phyloP scores from a whole-genome alignment of 306 rosid species.

The Cucurbita argyrosperma region DNA sequence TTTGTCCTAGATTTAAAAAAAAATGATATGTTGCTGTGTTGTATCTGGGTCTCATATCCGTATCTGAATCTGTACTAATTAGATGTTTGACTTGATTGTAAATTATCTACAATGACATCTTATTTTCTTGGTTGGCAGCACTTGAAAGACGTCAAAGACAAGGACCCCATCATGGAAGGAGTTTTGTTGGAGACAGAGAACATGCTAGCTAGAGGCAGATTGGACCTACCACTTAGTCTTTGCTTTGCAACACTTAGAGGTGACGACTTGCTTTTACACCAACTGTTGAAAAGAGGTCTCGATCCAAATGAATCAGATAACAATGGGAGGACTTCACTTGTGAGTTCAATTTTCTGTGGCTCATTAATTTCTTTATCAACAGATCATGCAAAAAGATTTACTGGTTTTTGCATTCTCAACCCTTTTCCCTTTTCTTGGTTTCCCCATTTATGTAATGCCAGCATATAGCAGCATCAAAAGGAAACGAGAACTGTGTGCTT shows the following conservation, averaged over 20 bases:
- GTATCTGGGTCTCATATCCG: too few relatives aligned
- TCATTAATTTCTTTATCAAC: background rate
- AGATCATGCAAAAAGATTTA: background rate
- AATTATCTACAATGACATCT: background rate
- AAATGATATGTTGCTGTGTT: too few relatives aligned
- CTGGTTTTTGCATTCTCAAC: background rate
- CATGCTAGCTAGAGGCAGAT: conserved; percentile 71
- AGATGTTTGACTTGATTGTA: background rate
- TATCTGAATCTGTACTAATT: too few relatives aligned
- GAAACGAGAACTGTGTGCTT: conserved; percentile 54
- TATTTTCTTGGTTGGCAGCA: conserved; percentile 35
- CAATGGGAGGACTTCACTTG: conserved; percentile 74
- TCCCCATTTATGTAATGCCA: conserved; percentile 16
- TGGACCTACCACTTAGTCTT: conserved; percentile 79
- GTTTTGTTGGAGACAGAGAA: conserved; percentile 66
- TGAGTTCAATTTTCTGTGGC: conserved; percentile 14
- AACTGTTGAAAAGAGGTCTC: conserved; percentile 53
- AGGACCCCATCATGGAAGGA: conserved; percentile 76
- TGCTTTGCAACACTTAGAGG: conserved; percentile 75
- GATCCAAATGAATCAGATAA: conserved; percentile 75
- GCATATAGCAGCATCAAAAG: conserved; percentile 70
- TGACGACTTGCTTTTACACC: conserved; percentile 64
- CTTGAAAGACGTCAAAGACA: conserved; percentile 45
- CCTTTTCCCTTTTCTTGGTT: background rate
- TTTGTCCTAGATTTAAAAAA: too few relatives aligned